phyloP scores from a whole-genome alignment of 306 rosid species.

The Rosa chinensis region DNA sequence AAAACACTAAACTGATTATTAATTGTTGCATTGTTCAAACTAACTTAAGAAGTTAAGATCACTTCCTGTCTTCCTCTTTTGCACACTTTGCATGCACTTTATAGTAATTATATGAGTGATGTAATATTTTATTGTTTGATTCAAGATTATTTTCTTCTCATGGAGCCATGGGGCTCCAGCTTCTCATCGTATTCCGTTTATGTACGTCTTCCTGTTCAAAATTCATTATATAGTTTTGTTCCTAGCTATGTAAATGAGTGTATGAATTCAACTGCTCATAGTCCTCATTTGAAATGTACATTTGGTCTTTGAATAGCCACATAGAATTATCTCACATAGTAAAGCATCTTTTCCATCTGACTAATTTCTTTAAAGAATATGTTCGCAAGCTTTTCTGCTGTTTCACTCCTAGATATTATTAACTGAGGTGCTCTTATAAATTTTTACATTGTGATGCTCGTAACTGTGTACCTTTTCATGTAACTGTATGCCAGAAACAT shows the following conservation, averaged over 20 bases:
- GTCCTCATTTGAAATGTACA: slow-evolving; percentile 1
- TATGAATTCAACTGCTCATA: not conserved
- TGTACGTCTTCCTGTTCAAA: not conserved
- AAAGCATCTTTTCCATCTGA: slow-evolving; percentile 9
- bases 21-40: not conserved
- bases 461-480: slow-evolving; percentile 19
- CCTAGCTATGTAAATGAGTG: not conserved
- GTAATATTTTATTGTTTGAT: not conserved
- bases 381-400: not conserved
- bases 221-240: not conserved
- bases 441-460: not conserved
- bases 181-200: not conserved
- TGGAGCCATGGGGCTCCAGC: not conserved
- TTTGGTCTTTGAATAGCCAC: not conserved
- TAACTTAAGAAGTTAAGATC: not conserved
- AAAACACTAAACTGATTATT: not conserved
- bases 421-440: too few relatives aligned
- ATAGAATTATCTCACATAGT: not conserved
- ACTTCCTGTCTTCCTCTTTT: not conserved
- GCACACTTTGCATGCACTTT: too few relatives aligned
- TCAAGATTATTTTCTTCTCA: not conserved
- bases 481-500: slow-evolving; percentile 53
- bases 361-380: not conserved
- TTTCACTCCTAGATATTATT: too few relatives aligned
- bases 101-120: not conserved